Base-by-base conservation (phyloP, 2,329 filamentous ascomycete genomes). In the Orbilia blumenaviensis region DNA sequence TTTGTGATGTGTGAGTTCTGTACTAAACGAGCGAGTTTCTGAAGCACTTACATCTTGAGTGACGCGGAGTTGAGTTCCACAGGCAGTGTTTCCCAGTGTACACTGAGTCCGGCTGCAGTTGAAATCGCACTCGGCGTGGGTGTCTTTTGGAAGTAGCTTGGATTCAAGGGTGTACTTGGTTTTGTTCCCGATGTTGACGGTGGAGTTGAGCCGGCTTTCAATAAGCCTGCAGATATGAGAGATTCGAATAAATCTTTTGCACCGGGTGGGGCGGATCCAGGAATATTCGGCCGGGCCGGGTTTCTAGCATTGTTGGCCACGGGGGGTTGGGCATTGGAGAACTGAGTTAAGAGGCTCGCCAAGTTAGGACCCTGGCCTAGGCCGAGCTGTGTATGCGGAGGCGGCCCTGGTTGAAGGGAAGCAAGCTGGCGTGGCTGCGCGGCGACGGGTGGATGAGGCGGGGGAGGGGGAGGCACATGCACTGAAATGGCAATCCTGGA, bases 401-500 rank as follows among this genome's bases (percentile, higher is more conserved):
- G 82, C 23, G 85, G 81, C 64, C 84, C 82, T 41, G 85, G 83
- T 8, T 85, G 80, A 14, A 84, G 82, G 29, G 86, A 83, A 75
- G 84, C 84, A 29, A 94, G 84, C 71, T 93, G 60, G 29, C 6
- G 50, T 16, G 16, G 29, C 60, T 79, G 78, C 38, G 79, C n/a
- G n/a, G n/a, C n/a, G n/a, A n/a, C n/a, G n/a, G n/a, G n/a, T n/a
- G n/a, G n/a, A n/a, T n/a, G n/a, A n/a, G n/a, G 27, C 42, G 76
- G 58, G 34, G 83, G 80, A 23, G 83, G 79, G 36, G 82, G 63
- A 72, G 80, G 80, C 80, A 85, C 78, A 77, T 84, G 78, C 46
- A 84, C 78, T 46, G 84, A 79, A 50, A 81, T 84, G 86, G 89
- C 88, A 83, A 97, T 87, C 83, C 90, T 89, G 83, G 91, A 89